Base-by-base conservation (phyloP, 164 flowering plant species). In the Tinospora cordifolia region DNA sequence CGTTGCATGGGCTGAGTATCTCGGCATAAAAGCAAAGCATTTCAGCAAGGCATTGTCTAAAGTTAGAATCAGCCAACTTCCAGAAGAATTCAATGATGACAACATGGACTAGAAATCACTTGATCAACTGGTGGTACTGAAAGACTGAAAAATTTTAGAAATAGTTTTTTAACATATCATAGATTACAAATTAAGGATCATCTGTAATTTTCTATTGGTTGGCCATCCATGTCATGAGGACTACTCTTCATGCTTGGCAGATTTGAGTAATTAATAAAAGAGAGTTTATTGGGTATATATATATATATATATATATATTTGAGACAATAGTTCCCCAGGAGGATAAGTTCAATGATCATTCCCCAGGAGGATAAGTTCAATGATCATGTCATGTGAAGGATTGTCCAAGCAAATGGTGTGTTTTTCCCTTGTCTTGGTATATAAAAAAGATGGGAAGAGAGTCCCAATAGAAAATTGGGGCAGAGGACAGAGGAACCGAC, bases 1-100 rank as follows among this genome's bases (percentile, higher is more conserved):
- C 0, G 76, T 92, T 38, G 86, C 89, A 30, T 90, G 92, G 93
- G 75, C 41, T 3, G 96, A 90, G 75, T 94, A 91, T 71, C 86
- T 94, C 9, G 81, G 83, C 54, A 75, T 79, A n/a, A 94, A 94
- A 75, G 95, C 88, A 0, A 82, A 82, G 72, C 87, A 81, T 73
- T 89, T 92, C 80, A 80, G 89, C 74, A 83, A 88, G 73, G 93
- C 97, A 3, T 88, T 91, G 8, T 82, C 88, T 1, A 72, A 80
- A 0, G 73, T 92, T 21, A 74, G 86, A 19, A 30, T 41, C 46
- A 8, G 46, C 46, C 3, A n/a, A 54, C 21, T 5, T 54, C 60
- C 59, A 51, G 19, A 17, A 51, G n/a, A 51, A 51, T 51, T 44
- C 12, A 14, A 7, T 54, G 21, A 30, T 30, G 36, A 30, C 36